phyloP scores from a whole-genome alignment of 2,329 filamentous ascomycete species.

The Colletotrichum salicis region DNA sequence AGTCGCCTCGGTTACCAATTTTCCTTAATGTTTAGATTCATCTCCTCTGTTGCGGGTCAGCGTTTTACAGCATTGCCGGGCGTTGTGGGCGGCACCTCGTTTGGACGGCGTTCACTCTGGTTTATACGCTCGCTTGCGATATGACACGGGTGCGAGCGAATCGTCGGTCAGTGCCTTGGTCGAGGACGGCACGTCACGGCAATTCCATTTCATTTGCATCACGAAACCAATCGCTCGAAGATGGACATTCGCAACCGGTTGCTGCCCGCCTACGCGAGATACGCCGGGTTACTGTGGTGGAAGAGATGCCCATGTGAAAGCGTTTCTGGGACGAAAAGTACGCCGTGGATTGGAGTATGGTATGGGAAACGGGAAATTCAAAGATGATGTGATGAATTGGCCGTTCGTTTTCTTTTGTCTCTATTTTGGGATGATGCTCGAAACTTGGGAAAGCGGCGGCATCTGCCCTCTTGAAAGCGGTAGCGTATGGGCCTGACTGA shows the following conservation, averaged over 20 bases:
- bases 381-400: conserved; percentile 33
- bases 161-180: conserved; percentile 10
- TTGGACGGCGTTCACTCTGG: conserved; percentile 37
- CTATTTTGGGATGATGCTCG: conserved; percentile 8
- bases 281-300: background rate
- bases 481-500: background rate
- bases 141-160: conserved; percentile 23
- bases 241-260: conserved; percentile 25
- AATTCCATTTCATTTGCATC: conserved; percentile 14
- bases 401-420: conserved; percentile 6
- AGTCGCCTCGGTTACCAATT: background rate
- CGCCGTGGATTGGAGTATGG: conserved; percentile 26
- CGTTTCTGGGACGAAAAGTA: conserved; percentile 1
- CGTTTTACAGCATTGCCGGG: conserved; percentile 38
- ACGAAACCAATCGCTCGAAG: conserved; percentile 15
- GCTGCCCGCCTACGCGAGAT: conserved; percentile 16
- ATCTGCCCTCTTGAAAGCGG: conserved; percentile 2
- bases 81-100: conserved; percentile 37
- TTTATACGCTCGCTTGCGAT: conserved; percentile 33
- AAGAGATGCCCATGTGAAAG: background rate
- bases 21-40: conserved; percentile 32
- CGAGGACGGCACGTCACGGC: conserved; percentile 2
- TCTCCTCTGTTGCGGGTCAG: conserved; percentile 37
- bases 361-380: conserved; percentile 14
- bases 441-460: conserved; percentile 4